Evolutionary conservation across 805 yeast species (phyloP), one percentile per base, ranked within the genome.

Genomic region (Candida xyloterini): DNA sequence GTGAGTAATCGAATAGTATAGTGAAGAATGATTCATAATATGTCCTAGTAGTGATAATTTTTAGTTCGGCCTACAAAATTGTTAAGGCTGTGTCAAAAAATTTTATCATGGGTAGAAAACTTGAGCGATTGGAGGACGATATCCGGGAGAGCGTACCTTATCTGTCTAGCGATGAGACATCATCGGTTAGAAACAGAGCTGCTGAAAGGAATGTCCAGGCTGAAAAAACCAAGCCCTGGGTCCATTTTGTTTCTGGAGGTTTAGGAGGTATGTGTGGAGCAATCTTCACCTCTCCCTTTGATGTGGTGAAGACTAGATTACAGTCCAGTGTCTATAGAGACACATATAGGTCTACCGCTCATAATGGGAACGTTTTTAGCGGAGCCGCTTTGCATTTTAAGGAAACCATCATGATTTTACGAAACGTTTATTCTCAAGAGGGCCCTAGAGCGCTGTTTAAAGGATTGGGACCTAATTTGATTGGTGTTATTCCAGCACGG

Each of bases 181-280:
- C 84, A 1, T 70, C 85, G 66, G 79, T 35, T 53, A 65, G 38
- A 67, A 78, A 57, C 41, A 50, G 53, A 10, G 56, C 59, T 6
- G 37, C 30, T 6, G 34, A 27, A 10, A 10, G 15, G n/a, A 23
- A 22, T 13, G 7, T 15, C 8, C 30, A 26, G 29, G 33, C 44
- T 30, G 27, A 36, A 22, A 47, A 56, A 27, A 69, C 70, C 2
- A 61, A 63, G 43, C 79, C 81, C 25, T 75, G 79, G 91, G 88
- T 84, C 5, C 91, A 84, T 63, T 85, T 85, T 57, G 85, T 85
- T n/a, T 90, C 95, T 10, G 95, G 93, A 35, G 95, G 95, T 10
- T 60, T 86, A 18, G 99, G 97, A 24, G 99, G 99, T 11, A 93
- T 93, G 97, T 86, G 91, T 22, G 99, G 99, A 18, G 96, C 99